phyloP scores from a whole-genome alignment of 2,329 filamentous ascomycete species.

The Cytospora chrysosperma region DNA sequence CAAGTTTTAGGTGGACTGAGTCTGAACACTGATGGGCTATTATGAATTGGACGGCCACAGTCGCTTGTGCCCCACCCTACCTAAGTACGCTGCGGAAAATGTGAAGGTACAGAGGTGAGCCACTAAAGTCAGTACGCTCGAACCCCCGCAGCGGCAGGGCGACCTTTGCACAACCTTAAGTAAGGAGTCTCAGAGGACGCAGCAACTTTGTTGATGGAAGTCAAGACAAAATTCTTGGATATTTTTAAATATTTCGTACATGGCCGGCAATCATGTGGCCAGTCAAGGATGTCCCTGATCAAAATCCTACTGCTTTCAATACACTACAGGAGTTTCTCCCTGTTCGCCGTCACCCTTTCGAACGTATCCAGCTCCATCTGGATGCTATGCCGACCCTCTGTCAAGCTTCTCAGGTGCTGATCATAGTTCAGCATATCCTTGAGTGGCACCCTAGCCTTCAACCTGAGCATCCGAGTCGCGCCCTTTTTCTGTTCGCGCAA shows the following conservation, averaged over 20 bases:
- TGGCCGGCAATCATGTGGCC: neutral
- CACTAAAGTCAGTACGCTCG: neutral
- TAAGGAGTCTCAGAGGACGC: neutral
- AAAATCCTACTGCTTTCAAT: neutral
- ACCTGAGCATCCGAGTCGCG: conserved; percentile 54
- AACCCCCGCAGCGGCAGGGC: neutral
- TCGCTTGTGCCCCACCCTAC: neutral
- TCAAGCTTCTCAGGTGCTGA: conserved; percentile 83
- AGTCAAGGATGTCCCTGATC: neutral
- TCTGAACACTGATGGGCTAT: neutral
- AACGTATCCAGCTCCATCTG: conserved; percentile 60
- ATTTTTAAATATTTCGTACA: neutral
- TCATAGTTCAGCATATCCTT: conserved; percentile 97
- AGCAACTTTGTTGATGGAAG: neutral
- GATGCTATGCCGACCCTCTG: conserved; percentile 70
- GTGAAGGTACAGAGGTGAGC: neutral
- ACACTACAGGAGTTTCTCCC: conserved; percentile 49
- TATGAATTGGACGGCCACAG: too few species aligned
- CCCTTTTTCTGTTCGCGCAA: conserved; percentile 49
- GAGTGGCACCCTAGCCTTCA: conserved; percentile 84
- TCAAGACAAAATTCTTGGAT: too few species aligned
- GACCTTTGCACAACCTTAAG: neutral
- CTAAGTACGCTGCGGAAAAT: neutral
- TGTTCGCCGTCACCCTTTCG: conserved; percentile 52
- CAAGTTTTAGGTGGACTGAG: neutral